Base-by-base conservation (phyloP, 768 basidiomycete genomes). In the Boletus tylopilopsis region DNA sequence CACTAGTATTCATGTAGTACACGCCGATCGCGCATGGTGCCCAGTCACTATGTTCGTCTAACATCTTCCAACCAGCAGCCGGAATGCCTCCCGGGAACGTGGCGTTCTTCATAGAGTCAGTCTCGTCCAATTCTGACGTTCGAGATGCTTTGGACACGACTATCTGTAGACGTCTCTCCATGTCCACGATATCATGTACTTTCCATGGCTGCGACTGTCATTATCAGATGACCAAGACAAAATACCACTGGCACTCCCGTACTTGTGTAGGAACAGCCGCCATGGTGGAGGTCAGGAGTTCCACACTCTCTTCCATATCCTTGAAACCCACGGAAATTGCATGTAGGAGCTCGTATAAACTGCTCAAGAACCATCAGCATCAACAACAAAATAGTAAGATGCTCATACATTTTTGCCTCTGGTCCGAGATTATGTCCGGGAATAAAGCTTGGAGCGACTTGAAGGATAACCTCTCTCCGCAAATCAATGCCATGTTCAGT, bases 11-110 rank as follows among this genome's bases (percentile, higher is more conserved):
- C 27, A 13, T 25, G 49, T 41, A 56, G 51, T 71, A 77, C 42
- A 86, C 73, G 9, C 88, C 88, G 38, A 90, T 83, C 6, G 88
- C 87, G 59, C 79, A 83, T 3, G 82, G 74, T 53, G 69, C 74
- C 88, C 88, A 89, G 32, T 66, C 64, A 15, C 68, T 68, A 16
- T 55, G 66, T 19, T 63, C 62, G 24, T 73, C 68, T 12, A 83
- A 67, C 35, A 73, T 47, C 42, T 71, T 71, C 86, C 88, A 90
- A 19, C 85, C 87, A 29, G 23, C 7, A 42, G 49, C 47, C 22
- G 44, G 27, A 44, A 35, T 45, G 11, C 42, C 47, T 6, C 34
- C 51, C 25, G 50, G 12, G 16, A 22, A 45, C 15, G 22, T 13
- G 25, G 33, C 19, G 15, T 32, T 39, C 25, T 3, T 37, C 37